phyloP scores from a whole-genome alignment of 139 green algal genomes.

The Haematococcus lacustris region DNA sequence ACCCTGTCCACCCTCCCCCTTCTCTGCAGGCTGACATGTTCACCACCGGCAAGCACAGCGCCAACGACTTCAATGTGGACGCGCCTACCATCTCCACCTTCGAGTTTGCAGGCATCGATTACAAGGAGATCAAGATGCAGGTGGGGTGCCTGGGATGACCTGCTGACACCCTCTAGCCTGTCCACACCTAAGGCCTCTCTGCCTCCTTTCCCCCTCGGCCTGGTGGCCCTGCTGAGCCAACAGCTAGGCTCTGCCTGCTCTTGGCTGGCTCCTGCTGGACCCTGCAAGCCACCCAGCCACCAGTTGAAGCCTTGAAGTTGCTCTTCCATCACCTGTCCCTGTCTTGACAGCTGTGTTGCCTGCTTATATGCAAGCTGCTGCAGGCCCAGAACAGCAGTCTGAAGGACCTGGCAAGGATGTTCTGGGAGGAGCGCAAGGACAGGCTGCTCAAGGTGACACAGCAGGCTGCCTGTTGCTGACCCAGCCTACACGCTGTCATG shows the following conservation, averaged over 20 bases:
- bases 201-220: too few relatives aligned
- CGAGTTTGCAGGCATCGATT: conserved; percentile 33
- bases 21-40: neutral
- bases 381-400: conserved; percentile 6
- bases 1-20: neutral
- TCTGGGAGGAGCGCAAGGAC: conserved; percentile 27
- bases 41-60: too few relatives aligned
- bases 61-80: conserved; percentile 37
- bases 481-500: too few relatives aligned
- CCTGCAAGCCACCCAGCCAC: too few relatives aligned
- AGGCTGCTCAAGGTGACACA: conserved; percentile 21
- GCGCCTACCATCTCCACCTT: conserved; percentile 32
- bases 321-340: too few relatives aligned
- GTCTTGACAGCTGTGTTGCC: too few relatives aligned
- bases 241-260: too few relatives aligned
- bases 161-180: too few relatives aligned
- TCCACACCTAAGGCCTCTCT: too few relatives aligned
- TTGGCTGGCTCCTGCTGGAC: too few relatives aligned
- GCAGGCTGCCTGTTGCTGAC: neutral
- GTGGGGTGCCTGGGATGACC: neutral
- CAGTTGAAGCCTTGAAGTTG: too few relatives aligned
- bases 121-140: conserved; percentile 18
- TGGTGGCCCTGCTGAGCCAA: too few relatives aligned
- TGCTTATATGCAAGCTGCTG: neutral
- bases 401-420: conserved; percentile 35